phyloP scores from a whole-genome alignment of 1,284 basidiomycete genomes.

The Boletus smithii region DNA sequence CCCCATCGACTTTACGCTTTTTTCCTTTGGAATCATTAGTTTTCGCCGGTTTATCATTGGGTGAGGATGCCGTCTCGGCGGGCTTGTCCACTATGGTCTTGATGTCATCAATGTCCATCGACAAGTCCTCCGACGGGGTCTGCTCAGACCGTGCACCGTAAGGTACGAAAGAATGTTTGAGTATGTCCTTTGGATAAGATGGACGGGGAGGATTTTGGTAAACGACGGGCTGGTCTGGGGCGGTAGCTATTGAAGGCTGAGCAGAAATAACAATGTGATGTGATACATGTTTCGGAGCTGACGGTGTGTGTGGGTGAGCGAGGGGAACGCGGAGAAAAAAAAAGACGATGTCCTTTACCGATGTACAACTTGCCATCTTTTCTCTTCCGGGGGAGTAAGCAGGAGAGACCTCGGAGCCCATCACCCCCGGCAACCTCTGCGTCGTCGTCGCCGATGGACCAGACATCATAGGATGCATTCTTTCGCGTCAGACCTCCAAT shows the following conservation, averaged over 20 bases:
- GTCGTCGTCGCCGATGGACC: slow-evolving; percentile 51
- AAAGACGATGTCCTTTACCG: slow-evolving; percentile 43
- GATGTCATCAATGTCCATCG: slow-evolving; percentile 24
- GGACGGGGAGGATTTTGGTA: slow-evolving; percentile 55
- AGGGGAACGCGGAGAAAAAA: background rate
- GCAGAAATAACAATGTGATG: slow-evolving; percentile 57
- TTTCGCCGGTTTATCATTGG: slow-evolving; percentile 14
- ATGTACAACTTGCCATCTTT: slow-evolving; percentile 58
- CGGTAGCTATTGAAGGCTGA: slow-evolving; percentile 41
- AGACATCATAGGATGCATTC: slow-evolving; percentile 56
- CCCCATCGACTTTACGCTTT: slow-evolving; percentile 45
- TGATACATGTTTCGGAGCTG: slow-evolving; percentile 58
- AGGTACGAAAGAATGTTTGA: slow-evolving; percentile 64
- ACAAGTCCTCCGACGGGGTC: slow-evolving; percentile 6
- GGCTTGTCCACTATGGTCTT: slow-evolving; percentile 7
- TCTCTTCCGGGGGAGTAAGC: slow-evolving; percentile 58
- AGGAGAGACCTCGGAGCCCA: slow-evolving; percentile 57
- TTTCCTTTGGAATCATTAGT: slow-evolving; percentile 39
- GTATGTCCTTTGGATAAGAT: slow-evolving; percentile 53
- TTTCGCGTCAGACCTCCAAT: slow-evolving; percentile 54
- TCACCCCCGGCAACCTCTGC: slow-evolving; percentile 49
- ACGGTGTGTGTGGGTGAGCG: background rate
- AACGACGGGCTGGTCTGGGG: slow-evolving; percentile 27
- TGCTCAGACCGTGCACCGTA: slow-evolving; percentile 47
- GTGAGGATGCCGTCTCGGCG: background rate